Base-by-base conservation (phyloP, 2,329 filamentous ascomycete genomes). In the Alternaria burnsii region DNA sequence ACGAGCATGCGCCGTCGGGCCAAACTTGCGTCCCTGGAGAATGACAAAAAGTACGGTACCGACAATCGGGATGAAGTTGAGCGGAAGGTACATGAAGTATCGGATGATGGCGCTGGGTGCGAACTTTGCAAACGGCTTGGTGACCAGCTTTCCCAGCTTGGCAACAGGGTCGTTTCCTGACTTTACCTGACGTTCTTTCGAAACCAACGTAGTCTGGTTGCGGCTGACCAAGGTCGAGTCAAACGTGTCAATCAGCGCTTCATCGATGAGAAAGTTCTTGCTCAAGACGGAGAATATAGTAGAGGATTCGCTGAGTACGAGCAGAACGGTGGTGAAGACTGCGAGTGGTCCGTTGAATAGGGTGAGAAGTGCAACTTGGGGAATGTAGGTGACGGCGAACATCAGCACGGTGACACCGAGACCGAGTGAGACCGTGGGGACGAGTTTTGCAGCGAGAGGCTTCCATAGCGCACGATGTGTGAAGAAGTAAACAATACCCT, bases 41-140 rank as follows among this genome's bases (percentile, higher is more conserved):
- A 91, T 76, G 34, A 97, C 85, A 78, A 97, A 98, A 5, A 93
- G 81, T 8, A 89, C 82, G 0, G 94, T 97, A 6, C 94, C 94
- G 18, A 97, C 87, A 0, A 97, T 85, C 0, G 94, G 94, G 53
- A 98, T 93, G 75, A 97, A 93, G 81, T 97, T 98, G 62, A 98
- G 84, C 11, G 94, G 94, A 42, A 97, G 83, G 76, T 96, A 95
- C 81, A 97, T 87, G 65, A 97, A 75, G 71, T 94, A 94, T 42
- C 92, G 85, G 40, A 97, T 81, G 44, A 97, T 79, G 8, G 89
- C 88, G 70, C 79, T 79, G 1, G 84, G 82, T 0, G 82, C 82
- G 58, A 85, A 85, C 61, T 83, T 81, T 26, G 78, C 79, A 59
- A 88, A 85, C 0, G 85, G 86, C 67, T 82, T 85, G 66, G 81